phyloP scores from a whole-genome alignment of 1,284 basidiomycete species.

The Tremellales sp. region DNA sequence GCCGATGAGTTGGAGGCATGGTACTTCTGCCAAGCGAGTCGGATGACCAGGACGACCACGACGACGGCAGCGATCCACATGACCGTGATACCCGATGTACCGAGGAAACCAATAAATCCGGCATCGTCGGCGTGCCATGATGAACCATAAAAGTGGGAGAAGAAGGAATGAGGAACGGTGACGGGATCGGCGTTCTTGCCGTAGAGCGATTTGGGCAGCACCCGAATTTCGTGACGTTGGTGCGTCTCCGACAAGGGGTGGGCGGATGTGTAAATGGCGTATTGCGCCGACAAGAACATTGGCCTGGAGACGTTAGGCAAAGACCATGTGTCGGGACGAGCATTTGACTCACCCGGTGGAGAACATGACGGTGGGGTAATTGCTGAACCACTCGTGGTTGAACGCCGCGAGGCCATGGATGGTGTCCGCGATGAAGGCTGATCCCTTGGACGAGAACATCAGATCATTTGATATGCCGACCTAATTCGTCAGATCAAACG shows the following conservation, averaged over 20 bases:
- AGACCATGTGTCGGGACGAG: neutral
- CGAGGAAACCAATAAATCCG: constrained; percentile 85
- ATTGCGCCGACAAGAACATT: constrained; percentile 86
- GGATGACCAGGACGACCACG: constrained; percentile 63
- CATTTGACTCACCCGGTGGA: constrained; percentile 64
- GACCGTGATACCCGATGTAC: constrained; percentile 74
- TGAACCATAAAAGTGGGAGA: constrained; percentile 92
- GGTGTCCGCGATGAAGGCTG: constrained; percentile 87
- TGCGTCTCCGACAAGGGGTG: constrained; percentile 58
- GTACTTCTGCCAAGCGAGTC: constrained; percentile 53
- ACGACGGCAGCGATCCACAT: constrained; percentile 76
- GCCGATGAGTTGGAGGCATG: constrained; percentile 1
- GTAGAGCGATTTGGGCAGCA: constrained; percentile 89
- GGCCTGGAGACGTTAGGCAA: constrained; percentile 46
- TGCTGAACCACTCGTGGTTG: constrained; percentile 86
- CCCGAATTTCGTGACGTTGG: constrained; percentile 68
- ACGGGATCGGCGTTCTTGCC: constrained; percentile 87
- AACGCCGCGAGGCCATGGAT: constrained; percentile 91
- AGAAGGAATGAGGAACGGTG: constrained; percentile 88
- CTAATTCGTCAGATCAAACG: constrained; percentile 10
- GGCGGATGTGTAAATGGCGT: constrained; percentile 72
- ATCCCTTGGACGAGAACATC: constrained; percentile 80
- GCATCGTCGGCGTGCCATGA: constrained; percentile 96
- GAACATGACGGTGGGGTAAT: constrained; percentile 99
- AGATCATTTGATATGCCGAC: constrained; percentile 95